Evolutionary conservation across 306 rosid species (phyloP).

Genomic region (Mimosa pudica): DNA sequence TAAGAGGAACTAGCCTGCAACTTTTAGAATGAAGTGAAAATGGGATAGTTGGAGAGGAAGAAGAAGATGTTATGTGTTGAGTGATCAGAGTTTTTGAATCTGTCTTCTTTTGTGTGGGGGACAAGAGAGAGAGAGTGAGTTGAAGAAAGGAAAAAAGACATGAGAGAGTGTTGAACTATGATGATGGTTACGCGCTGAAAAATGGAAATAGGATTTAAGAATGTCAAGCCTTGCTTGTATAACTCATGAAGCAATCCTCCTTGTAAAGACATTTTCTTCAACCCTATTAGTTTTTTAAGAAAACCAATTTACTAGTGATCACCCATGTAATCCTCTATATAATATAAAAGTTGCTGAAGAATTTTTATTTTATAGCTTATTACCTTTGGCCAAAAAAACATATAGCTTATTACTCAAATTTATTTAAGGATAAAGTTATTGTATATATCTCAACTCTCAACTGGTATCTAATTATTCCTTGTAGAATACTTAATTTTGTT

Average conservation of each 20-base stretch:
- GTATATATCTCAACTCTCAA: no score
- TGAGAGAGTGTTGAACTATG: background rate
- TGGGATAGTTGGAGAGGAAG: background rate
- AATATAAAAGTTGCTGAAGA: no score
- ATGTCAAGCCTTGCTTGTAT: background rate
- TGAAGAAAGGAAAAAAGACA: background rate
- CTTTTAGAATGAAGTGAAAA: conserved; percentile 27
- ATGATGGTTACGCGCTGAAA: background rate
- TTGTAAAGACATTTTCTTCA: background rate
- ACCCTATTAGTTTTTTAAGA: background rate
- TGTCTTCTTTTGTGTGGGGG: background rate
- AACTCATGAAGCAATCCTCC: background rate
- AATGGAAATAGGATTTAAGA: background rate
- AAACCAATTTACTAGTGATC: background rate
- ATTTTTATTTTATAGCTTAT: no score
- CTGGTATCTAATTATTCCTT: no score
- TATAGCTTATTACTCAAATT: no score
- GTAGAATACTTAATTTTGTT: no score
- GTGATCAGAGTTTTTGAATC: conserved; percentile 45
- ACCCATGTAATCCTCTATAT: no score
- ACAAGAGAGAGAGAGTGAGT: conserved; percentile 9
- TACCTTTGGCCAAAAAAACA: no score
- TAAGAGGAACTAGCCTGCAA: conserved; percentile 17
- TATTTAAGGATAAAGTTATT: no score
- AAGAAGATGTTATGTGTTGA: conserved; percentile 1